A percentile compares a stretch with the other conserved stretches of the same genome.
Conservation (phyloP, 495 filamentous ascomycete species). For the Chaetomium fimeti region DNA sequence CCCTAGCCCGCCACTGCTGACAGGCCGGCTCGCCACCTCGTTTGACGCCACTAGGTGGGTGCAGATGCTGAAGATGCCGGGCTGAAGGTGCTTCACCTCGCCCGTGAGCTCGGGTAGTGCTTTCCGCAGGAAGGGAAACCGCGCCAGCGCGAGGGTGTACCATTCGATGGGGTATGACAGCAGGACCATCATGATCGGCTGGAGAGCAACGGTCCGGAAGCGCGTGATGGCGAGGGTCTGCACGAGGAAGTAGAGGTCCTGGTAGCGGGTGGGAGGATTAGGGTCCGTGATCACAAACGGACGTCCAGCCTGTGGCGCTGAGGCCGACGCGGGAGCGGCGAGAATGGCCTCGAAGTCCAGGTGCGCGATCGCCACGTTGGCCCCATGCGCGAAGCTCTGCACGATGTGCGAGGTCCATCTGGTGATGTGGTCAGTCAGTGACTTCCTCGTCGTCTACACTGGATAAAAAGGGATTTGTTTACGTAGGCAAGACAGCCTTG, state of each 20-base stretch:
- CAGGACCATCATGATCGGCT: slow-evolving; percentile 48
- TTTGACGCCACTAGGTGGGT: slow-evolving; percentile 53
- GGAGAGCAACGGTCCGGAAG: slow-evolving; percentile 37
- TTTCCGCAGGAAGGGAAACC: slow-evolving; percentile 42
- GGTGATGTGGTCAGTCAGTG: background rate
- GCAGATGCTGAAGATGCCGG: slow-evolving; percentile 53
- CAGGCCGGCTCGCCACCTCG: slow-evolving; percentile 41
- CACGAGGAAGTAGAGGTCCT: slow-evolving; percentile 27
- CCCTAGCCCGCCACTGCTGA: slow-evolving; percentile 51
- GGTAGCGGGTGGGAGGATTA: slow-evolving; percentile 43
- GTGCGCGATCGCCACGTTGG: slow-evolving; percentile 58
- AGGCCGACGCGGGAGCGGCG: slow-evolving; percentile 20
- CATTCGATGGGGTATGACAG: slow-evolving; percentile 51
- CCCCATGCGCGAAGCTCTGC: slow-evolving; percentile 57
- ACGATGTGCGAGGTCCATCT: slow-evolving; percentile 53
- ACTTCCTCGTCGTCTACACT: background rate
- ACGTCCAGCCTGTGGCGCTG: slow-evolving; percentile 42
- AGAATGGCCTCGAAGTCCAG: slow-evolving; percentile 54
- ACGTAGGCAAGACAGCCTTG: slow-evolving; percentile 45
- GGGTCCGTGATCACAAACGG: slow-evolving; percentile 43
- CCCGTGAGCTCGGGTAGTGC: slow-evolving; percentile 44
- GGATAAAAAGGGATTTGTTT: slow-evolving; percentile 27
- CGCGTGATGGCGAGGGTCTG: slow-evolving; percentile 34
- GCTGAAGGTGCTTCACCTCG: slow-evolving; percentile 53
- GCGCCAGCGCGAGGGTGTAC: slow-evolving; percentile 47